Percentiles rank a stretch among this genome's conserved stretches.
These are phyloP conservation scores for Phytopythium boreale DNA, from an alignment of 352 stramenopile genomes.

Conservation along the genomic window DNA sequence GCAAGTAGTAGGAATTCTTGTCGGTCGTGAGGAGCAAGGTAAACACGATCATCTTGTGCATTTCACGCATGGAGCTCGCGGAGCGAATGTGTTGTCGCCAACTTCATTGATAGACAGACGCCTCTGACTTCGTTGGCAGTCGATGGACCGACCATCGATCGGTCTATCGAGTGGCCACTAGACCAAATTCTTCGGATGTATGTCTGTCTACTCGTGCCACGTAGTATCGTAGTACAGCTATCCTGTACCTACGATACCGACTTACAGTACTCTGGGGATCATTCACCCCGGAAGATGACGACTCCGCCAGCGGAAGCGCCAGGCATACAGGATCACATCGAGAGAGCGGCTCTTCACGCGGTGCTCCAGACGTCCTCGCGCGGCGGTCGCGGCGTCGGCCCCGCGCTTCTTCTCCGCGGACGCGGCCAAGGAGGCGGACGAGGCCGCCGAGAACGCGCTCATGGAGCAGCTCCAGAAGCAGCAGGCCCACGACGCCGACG, in stretches of 20 bases:
- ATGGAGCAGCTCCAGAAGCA: constrained; percentile 5
- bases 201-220: too few species aligned
- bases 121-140: too few species aligned
- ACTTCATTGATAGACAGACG: too few species aligned
- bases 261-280: too few species aligned
- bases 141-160: too few species aligned
- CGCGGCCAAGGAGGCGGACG: constrained; percentile 2
- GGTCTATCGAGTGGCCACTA: too few species aligned
- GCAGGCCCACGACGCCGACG: not conserved
- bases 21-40: not conserved
- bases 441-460: constrained; percentile 4
- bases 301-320: too few species aligned
- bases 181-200: too few species aligned
- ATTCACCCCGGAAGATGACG: too few species aligned
- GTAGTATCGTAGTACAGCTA: too few species aligned
- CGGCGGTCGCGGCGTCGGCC: constrained; percentile 7
- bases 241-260: too few species aligned
- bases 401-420: constrained; percentile 10
- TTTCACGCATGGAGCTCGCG: not conserved
- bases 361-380: constrained; percentile 39
- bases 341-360: constrained; percentile 43
- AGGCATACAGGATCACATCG: too few species aligned
- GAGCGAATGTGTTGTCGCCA: not conserved
- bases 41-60: constrained; percentile 4
- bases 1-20: not conserved